Conservation (phyloP, 805 yeast genomes). For the Starmerella asiatica region DNA sequence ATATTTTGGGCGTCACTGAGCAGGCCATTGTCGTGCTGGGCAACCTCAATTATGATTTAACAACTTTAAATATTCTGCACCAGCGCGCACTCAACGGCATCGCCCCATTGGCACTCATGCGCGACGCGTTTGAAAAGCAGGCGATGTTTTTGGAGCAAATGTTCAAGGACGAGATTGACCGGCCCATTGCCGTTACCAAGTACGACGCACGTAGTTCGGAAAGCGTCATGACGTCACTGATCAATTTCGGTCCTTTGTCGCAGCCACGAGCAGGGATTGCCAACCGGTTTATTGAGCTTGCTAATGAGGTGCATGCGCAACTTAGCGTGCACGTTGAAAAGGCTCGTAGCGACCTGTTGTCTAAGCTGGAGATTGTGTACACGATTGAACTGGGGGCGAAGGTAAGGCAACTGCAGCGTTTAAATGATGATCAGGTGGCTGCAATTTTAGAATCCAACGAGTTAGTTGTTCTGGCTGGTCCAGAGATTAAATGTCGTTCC, state of each 20-base stretch:
- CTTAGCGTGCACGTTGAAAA: not conserved
- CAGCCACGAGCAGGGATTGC: too few species aligned
- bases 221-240: not conserved
- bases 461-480: not conserved
- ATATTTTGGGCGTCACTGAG: constrained; percentile 1
- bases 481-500: not conserved
- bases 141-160: constrained; percentile 16
- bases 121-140: constrained; percentile 8
- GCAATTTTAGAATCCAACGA: constrained; percentile 3
- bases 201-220: not conserved
- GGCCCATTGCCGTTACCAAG: constrained; percentile 16
- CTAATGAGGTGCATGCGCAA: not conserved
- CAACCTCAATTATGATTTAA: not conserved
- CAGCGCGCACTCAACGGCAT: not conserved
- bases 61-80: not conserved
- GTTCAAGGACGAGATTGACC: constrained; percentile 14
- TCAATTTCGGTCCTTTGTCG: too few species aligned
- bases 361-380: not conserved
- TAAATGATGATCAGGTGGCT: not conserved
- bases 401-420: not conserved
- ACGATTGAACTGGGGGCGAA: not conserved
- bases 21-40: constrained; percentile 7
- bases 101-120: not conserved
- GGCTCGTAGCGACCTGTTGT: not conserved
- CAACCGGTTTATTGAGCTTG: not conserved